Evolutionary conservation across 1,139 yeast genomes (phyloP).

Genomic region (Sugiyamaella neomexicana): DNA sequence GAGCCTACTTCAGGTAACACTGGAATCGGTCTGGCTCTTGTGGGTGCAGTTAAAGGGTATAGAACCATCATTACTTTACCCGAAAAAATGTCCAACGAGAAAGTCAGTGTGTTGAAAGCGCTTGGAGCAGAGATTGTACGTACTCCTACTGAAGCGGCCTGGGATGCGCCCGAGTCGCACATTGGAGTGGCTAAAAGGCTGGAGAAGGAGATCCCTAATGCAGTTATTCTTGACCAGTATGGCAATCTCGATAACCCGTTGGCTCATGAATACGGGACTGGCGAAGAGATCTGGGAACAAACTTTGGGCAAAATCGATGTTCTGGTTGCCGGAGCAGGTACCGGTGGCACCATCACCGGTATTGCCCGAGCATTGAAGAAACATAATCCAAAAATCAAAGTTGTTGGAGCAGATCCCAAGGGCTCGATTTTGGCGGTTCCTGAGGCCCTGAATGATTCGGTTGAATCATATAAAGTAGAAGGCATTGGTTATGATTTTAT

Average conservation of each 20-base stretch:
- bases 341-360: constrained; percentile 84
- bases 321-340: constrained; percentile 88
- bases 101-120: constrained; percentile 84
- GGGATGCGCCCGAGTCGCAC: constrained; percentile 91
- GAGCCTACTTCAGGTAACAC: constrained; percentile 82
- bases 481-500: constrained; percentile 91
- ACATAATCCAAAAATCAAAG: constrained; percentile 59
- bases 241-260: constrained; percentile 75
- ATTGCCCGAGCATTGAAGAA: constrained; percentile 75
- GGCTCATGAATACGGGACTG: constrained; percentile 85
- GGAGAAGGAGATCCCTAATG: constrained; percentile 82
- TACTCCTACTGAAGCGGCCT: constrained; percentile 92
- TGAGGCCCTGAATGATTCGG: constrained; percentile 62
- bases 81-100: constrained; percentile 91
- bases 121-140: constrained; percentile 89
- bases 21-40: constrained; percentile 85
- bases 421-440: constrained; percentile 87
- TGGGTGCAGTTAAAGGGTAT: constrained; percentile 86
- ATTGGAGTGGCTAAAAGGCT: constrained; percentile 84
- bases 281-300: constrained; percentile 84
- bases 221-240: constrained; percentile 84
- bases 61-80: constrained; percentile 87
- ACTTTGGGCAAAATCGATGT: constrained; percentile 70
- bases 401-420: constrained; percentile 82
- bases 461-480: constrained; percentile 74